These are phyloP conservation scores for Aspergillus sojae DNA, from an alignment of 2,329 filamentous ascomycete species.

Conservation along the genomic window DNA sequence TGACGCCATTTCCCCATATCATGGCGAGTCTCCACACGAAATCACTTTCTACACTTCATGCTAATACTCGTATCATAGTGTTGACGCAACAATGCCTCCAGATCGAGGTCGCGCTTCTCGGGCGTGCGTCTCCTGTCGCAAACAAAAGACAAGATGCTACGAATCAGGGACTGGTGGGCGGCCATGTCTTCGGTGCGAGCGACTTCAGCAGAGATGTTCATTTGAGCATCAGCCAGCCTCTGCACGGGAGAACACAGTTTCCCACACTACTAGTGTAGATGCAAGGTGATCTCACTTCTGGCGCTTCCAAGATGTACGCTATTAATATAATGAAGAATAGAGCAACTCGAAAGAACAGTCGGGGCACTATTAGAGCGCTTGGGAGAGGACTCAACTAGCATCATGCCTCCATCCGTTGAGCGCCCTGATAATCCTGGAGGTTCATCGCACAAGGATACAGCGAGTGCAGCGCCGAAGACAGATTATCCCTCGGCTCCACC, in stretches of 20 bases:
- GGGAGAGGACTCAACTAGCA: background rate
- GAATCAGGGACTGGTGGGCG: constrained; percentile 32
- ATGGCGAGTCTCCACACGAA: constrained; percentile 1
- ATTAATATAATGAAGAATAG: background rate
- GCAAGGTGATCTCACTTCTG: background rate
- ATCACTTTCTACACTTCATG: background rate
- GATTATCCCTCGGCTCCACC: background rate
- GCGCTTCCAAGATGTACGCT: too few relatives aligned
- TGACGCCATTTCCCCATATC: constrained; percentile 1
- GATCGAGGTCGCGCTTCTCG: constrained; percentile 28
- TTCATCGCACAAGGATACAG: background rate
- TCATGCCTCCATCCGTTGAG: background rate
- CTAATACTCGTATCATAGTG: background rate
- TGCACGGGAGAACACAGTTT: background rate
- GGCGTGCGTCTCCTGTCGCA: constrained; percentile 43
- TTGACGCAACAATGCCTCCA: constrained; percentile 7
- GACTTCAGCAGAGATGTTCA: constrained; percentile 40
- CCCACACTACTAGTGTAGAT: background rate
- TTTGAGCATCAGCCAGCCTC: constrained; percentile 18
- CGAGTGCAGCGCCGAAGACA: background rate
- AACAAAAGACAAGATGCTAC: constrained; percentile 48
- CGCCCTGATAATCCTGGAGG: background rate
- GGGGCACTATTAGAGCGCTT: constrained; percentile 4
- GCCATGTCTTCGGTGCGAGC: constrained; percentile 43
- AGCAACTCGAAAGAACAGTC: constrained; percentile 4